phyloP scores from a whole-genome alignment of 2,329 filamentous ascomycete genomes.

The Gnomoniopsis smithogilvyi region DNA sequence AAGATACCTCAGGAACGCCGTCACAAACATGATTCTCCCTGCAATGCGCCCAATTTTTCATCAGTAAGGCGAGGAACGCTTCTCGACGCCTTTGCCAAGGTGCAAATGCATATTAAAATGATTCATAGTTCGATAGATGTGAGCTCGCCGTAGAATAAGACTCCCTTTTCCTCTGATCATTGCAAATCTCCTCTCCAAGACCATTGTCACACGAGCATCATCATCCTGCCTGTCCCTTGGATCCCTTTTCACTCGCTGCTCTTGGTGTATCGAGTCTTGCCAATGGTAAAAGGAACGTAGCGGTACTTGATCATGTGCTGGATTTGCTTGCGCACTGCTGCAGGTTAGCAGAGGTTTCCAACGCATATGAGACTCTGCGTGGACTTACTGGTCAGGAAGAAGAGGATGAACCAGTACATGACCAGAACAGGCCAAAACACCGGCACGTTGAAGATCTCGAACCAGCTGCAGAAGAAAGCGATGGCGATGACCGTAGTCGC shows the following conservation, averaged over 20 bases:
- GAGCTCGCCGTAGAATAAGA: slow-evolving; percentile 14
- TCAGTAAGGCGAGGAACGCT: slow-evolving; percentile 4
- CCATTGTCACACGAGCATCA: neutral
- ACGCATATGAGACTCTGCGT: neutral
- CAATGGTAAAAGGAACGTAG: slow-evolving; percentile 90
- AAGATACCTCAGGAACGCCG: slow-evolving; percentile 14
- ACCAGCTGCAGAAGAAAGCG: slow-evolving; percentile 86
- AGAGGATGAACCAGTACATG: slow-evolving; percentile 98
- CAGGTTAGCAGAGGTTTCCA: slow-evolving; percentile 1
- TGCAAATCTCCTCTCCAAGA: slow-evolving; percentile 4
- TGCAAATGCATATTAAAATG: slow-evolving; percentile 20
- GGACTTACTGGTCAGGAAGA: slow-evolving; percentile 85
- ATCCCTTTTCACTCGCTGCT: slow-evolving; percentile 44
- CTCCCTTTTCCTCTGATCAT: neutral
- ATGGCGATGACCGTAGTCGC: slow-evolving; percentile 84
- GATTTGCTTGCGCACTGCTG: slow-evolving; percentile 91
- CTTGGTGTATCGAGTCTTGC: slow-evolving; percentile 78
- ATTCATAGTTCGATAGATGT: slow-evolving; percentile 9
- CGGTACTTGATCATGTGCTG: slow-evolving; percentile 99
- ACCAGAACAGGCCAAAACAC: slow-evolving; percentile 99
- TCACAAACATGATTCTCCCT: neutral
- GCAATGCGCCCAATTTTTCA: slow-evolving; percentile 12
- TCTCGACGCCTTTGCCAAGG: slow-evolving; percentile 3
- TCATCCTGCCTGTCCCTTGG: neutral
- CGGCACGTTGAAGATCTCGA: slow-evolving; percentile 89